phyloP scores from a whole-genome alignment of 495 filamentous ascomycete species.

The Podospora didyma region DNA sequence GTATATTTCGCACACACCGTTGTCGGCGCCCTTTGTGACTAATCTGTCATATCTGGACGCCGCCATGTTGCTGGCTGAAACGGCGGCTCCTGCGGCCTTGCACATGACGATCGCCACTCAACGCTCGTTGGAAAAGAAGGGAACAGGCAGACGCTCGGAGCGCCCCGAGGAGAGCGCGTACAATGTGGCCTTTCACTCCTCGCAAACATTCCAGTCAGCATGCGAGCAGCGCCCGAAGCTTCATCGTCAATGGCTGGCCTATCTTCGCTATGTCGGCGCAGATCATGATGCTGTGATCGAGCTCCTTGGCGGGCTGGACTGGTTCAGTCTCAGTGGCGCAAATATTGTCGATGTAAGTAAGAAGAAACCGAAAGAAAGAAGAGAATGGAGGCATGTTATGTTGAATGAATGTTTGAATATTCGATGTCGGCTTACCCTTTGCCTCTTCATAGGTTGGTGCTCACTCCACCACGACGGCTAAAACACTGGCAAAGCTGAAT shows the following conservation, averaged over 20 bases:
- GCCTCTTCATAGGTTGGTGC: not conserved
- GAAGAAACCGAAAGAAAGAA: no score
- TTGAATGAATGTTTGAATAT: not conserved
- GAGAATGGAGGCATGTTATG: not conserved
- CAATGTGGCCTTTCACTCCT: constrained; percentile 25
- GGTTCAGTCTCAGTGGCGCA: not conserved
- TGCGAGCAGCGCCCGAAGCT: not conserved
- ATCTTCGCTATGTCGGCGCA: not conserved
- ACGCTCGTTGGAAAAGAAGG: constrained; percentile 9
- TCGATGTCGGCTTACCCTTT: not conserved
- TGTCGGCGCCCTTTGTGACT: constrained; percentile 35
- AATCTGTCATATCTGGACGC: constrained; percentile 33
- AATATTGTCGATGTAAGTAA: not conserved
- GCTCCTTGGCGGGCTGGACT: not conserved
- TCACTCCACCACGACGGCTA: not conserved
- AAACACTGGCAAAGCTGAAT: not conserved
- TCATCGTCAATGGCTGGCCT: not conserved
- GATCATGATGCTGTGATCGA: not conserved
- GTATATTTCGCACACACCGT: constrained; percentile 31
- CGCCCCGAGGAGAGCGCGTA: constrained; percentile 13
- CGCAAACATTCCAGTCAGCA: not conserved
- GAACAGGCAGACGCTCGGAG: not conserved
- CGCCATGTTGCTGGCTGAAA: constrained; percentile 34
- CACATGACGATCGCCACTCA: constrained; percentile 35
- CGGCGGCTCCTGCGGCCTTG: constrained; percentile 29